Evolutionary conservation across 2,329 filamentous ascomycete genomes (phyloP), one percentile per base, ranked within the genome.

Genomic region (Sordariomycetes sp.): DNA sequence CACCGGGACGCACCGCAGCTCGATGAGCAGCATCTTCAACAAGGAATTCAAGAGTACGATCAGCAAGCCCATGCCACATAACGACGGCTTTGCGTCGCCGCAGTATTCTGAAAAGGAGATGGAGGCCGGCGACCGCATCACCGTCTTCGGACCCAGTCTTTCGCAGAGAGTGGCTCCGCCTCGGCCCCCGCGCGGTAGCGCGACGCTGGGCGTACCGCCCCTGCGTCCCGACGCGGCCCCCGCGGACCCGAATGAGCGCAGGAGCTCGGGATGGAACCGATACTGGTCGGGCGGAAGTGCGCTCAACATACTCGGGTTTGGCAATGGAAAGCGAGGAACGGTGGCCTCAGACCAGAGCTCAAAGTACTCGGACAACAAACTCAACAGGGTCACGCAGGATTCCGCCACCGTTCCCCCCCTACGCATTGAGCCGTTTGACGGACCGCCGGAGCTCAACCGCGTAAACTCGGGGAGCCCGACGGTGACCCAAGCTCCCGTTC

Each of bases 281-380:
- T 90, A 89, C 69, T 90, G 87, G 80, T 87, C 85, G 15, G 85
- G 85, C 55, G 86, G 86, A 56, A 87, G 85, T 62, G 79, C 84
- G 8, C 70, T 85, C 58, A 85, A 85, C 64, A 79, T 86, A 25
- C 73, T 87, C 8, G 83, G 82, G 15, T 79, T 84, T 56, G 81
- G 79, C 15, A 67, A 66, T 61, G 65, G 72, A 39, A 72, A 76
- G 65, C 68, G 77, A 61, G 69, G 71, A 36, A 85, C 80, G 0
- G 72, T 75, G n/a, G 72, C 66, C 22, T 84, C 78, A 3, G 80
- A 82, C 36, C 68, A 69, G 54, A 79, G 80, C 65, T 83, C 81
- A 55, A 73, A 71, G 24, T 85, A 85, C 65, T 80, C 79, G 1
- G 66, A 70, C 25, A 58, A 63, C 8, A 60, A 60, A 2, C 64